A percentile compares a stretch with the other conserved stretches of the same genome.
Conservation (phyloP, 345 rosid species). For the Ceriops tagal region DNA sequence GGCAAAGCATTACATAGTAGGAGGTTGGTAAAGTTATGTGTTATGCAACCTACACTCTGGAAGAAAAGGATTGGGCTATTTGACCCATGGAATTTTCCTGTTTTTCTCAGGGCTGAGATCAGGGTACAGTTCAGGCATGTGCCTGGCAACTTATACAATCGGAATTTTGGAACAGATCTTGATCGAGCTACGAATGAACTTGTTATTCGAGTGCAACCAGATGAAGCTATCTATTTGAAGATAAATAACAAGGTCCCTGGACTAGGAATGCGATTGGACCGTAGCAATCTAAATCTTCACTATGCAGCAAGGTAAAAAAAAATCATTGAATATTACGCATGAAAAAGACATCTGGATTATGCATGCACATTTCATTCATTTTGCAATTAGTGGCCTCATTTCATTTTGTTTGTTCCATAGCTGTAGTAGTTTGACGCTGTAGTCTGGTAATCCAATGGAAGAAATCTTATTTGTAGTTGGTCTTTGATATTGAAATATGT, state of each 20-base stretch:
- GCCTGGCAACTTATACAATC: conserved; percentile 87
- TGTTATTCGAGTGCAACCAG: conserved; percentile 93
- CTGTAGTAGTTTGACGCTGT: no score
- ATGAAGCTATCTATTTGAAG: conserved; percentile 94
- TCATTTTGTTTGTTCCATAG: no score
- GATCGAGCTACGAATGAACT: conserved; percentile 93
- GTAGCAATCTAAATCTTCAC: conserved; percentile 80
- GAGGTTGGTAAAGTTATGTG: conserved; percentile 38
- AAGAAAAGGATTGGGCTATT: background rate
- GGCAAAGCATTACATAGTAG: conserved; percentile 88
- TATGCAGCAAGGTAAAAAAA: conserved; percentile 73
- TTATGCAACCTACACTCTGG: background rate
- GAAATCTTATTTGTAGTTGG: no score
- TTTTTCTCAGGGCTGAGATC: conserved; percentile 75
- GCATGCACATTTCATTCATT: background rate
- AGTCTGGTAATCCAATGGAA: no score
- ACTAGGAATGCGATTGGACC: conserved; percentile 93
- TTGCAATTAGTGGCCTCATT: background rate
- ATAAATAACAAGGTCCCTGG: conserved; percentile 98
- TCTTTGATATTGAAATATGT: no score
- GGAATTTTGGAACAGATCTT: conserved; percentile 70
- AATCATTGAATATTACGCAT: background rate
- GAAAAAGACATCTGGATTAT: background rate
- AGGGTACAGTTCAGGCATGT: conserved; percentile 97
- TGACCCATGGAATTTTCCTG: background rate